A percentile compares a stretch with the other conserved stretches of the same genome.
Evolutionary conservation across 805 yeast genomes (phyloP).

Genomic region (Aciculoconidium aculeatum): DNA sequence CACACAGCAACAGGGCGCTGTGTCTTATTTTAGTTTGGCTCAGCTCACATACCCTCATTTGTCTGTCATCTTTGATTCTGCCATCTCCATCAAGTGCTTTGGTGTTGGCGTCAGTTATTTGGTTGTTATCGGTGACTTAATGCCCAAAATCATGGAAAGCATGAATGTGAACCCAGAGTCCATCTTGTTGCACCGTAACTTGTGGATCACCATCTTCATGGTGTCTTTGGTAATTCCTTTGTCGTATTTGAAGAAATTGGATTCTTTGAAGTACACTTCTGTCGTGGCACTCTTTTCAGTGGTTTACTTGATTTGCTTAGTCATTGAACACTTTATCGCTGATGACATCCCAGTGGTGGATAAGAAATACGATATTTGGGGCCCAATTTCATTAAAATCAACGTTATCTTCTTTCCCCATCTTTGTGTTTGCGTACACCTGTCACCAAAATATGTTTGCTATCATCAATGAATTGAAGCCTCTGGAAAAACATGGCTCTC

Average conservation of each 20-base stretch:
- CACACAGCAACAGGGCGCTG: constrained; percentile 37
- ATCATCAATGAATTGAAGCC: constrained; percentile 60
- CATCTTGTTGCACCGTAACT: constrained; percentile 31
- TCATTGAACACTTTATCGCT: constrained; percentile 43
- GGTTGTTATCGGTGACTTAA: constrained; percentile 70
- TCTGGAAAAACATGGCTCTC: constrained; percentile 29
- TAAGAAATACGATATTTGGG: constrained; percentile 23
- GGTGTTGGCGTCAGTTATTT: constrained; percentile 71
- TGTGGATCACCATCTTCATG: constrained; percentile 52
- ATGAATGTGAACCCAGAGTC: constrained; percentile 20
- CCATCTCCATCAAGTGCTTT: constrained; percentile 72
- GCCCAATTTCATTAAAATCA: constrained; percentile 34
- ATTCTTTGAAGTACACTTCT: constrained; percentile 65
- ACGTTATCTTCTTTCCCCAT: constrained; percentile 64
- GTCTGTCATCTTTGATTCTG: constrained; percentile 64
- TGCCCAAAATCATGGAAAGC: constrained; percentile 52
- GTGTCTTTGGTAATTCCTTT: constrained; percentile 55
- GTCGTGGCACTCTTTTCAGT: constrained; percentile 65
- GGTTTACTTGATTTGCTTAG: constrained; percentile 52
- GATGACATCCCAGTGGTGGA: constrained; percentile 15
- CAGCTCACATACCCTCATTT: constrained; percentile 65
- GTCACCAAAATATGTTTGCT: constrained; percentile 76
- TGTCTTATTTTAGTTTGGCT: constrained; percentile 40
- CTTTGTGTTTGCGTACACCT: constrained; percentile 74
- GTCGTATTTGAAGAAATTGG: constrained; percentile 55